Percentiles rank a stretch among this genome's conserved stretches.
Conservation (phyloP, 1,284 basidiomycete genomes). For the Stereum hirsutum region DNA sequence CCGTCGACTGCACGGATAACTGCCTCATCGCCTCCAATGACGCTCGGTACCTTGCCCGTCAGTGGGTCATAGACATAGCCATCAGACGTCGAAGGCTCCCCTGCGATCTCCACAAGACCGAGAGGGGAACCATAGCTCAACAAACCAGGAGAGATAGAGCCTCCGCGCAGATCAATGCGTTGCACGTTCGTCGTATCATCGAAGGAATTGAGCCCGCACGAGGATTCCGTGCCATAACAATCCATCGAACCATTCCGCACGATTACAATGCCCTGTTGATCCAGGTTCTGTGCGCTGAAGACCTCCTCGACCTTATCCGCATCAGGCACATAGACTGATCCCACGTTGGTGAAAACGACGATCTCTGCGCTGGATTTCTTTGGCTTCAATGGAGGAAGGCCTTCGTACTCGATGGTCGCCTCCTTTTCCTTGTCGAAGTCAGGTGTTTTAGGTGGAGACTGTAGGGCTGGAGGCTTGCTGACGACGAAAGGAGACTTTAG, state of each 20-base stretch:
- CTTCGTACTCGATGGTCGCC: constrained; percentile 46
- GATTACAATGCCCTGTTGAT: constrained; percentile 22
- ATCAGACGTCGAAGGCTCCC: constrained; percentile 61
- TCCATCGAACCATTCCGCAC: constrained; percentile 31
- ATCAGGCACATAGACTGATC: constrained; percentile 27
- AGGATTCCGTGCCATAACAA: constrained; percentile 26
- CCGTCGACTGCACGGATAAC: constrained; percentile 42
- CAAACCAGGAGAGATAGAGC: constrained; percentile 40
- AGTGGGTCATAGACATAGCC: constrained; percentile 34
- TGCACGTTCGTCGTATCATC: constrained; percentile 7
- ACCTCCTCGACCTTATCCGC: constrained; percentile 12
- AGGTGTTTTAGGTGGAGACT: constrained; percentile 45
- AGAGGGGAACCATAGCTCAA: constrained; percentile 49
- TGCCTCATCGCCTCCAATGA: constrained; percentile 24
- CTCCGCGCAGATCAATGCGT: constrained; percentile 28
- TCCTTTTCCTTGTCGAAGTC: constrained; percentile 53
- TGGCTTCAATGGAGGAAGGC: constrained; percentile 50
- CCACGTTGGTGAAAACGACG: constrained; percentile 54
- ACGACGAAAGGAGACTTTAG: constrained; percentile 29
- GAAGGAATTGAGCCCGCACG: constrained; percentile 3
- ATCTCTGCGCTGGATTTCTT: constrained; percentile 20
- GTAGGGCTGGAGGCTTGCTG: constrained; percentile 39
- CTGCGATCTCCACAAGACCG: constrained; percentile 50
- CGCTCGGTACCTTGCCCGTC: constrained; percentile 16
- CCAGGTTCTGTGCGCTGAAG: constrained; percentile 9